These are phyloP conservation scores for Nymphaea colorata DNA, from an alignment of 164 flowering plant genomes.

Conservation along the genomic window DNA sequence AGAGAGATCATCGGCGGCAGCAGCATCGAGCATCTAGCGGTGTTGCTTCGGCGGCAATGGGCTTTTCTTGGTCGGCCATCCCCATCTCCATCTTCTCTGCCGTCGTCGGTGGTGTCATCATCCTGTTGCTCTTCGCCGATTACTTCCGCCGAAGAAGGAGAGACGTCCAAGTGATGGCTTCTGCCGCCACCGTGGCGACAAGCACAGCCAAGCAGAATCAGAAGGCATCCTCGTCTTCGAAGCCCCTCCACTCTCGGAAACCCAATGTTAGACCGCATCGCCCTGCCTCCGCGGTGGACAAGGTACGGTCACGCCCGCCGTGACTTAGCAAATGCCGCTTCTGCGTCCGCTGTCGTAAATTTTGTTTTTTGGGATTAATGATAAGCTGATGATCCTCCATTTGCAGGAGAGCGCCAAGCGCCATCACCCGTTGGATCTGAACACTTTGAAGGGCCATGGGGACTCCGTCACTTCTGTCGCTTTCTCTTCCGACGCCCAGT, in stretches of 20 bases:
- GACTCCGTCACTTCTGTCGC: conserved; percentile 65
- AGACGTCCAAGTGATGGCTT: conserved; percentile 36
- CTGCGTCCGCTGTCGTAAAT: no score
- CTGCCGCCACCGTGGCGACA: conserved; percentile 17
- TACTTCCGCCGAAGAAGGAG: conserved; percentile 49
- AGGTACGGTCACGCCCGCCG: neutral
- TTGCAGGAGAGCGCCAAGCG: conserved; percentile 19
- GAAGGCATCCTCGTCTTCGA: conserved; percentile 28
- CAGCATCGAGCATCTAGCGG: neutral
- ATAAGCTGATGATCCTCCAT: neutral
- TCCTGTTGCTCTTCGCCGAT: conserved; percentile 33
- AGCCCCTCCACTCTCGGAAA: conserved; percentile 7
- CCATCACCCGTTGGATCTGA: conserved; percentile 85
- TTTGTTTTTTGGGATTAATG: no score
- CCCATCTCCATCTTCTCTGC: conserved; percentile 34
- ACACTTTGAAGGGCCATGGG: conserved; percentile 90
- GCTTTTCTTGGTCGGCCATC: neutral
- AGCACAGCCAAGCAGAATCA: conserved; percentile 14
- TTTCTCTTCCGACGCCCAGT: conserved; percentile 66
- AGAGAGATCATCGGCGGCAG: neutral
- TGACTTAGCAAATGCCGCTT: no score
- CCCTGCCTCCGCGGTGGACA: neutral
- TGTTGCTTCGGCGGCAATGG: neutral
- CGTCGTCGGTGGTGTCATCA: conserved; percentile 39
- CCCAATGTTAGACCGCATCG: neutral